Evolutionary conservation across 306 rosid genomes (phyloP).

Genomic region (Fagus sylvatica): DNA sequence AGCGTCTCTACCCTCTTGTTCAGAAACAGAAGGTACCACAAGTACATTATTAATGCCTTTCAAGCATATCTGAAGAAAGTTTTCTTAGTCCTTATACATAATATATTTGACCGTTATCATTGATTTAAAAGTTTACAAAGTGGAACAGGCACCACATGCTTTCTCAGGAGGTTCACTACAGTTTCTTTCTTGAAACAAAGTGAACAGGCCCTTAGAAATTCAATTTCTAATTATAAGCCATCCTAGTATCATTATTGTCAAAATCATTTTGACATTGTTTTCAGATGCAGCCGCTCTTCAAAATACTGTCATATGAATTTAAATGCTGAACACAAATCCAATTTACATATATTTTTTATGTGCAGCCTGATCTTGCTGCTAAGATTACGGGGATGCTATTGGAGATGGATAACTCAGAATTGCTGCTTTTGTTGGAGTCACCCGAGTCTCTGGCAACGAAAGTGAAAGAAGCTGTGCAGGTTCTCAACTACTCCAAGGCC

Average conservation of each 20-base stretch:
- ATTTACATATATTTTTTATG: neutral
- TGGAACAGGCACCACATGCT: neutral
- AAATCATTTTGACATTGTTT: neutral
- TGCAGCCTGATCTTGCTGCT: conserved; percentile 74
- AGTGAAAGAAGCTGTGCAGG: conserved; percentile 82
- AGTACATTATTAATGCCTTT: conserved; percentile 3
- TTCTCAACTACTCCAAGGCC: conserved; percentile 63
- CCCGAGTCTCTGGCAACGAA: conserved; percentile 71
- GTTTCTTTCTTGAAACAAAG: too few relatives aligned
- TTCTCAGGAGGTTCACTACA: neutral
- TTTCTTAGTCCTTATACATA: neutral
- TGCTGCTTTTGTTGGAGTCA: conserved; percentile 76
- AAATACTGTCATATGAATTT: neutral
- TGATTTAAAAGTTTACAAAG: neutral
- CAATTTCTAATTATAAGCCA: neutral
- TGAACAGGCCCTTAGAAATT: neutral
- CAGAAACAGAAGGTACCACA: conserved; percentile 56
- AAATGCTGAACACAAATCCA: neutral
- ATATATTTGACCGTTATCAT: neutral
- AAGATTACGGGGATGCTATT: conserved; percentile 94
- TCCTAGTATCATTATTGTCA: neutral
- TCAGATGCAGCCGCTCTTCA: neutral
- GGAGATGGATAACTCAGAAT: conserved; percentile 89
- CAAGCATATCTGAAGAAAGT: neutral
- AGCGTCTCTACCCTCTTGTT: conserved; percentile 66